Conservation (phyloP, 768 basidiomycete genomes). For the Sarcomyxa edulis region DNA sequence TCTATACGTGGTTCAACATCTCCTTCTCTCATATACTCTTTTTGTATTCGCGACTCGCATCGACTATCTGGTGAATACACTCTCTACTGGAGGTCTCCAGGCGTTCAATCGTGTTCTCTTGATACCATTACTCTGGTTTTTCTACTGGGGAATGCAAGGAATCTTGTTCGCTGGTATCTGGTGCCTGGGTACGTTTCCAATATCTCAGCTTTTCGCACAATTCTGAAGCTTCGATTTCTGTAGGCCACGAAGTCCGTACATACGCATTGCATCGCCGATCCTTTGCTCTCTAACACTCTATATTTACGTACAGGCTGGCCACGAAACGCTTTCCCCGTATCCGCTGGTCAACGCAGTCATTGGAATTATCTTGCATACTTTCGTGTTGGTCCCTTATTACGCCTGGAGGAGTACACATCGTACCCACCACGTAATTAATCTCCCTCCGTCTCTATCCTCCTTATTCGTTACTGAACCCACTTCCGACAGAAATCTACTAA, state of each 20-base stretch:
- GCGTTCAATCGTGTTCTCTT: slow-evolving; percentile 13
- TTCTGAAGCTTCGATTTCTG: background rate
- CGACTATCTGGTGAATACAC: slow-evolving; percentile 9
- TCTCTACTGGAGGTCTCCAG: slow-evolving; percentile 5
- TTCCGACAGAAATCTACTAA: slow-evolving; percentile 35
- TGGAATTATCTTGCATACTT: slow-evolving; percentile 38
- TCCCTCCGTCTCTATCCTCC: background rate
- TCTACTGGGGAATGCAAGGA: slow-evolving; percentile 50
- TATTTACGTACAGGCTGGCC: slow-evolving; percentile 24
- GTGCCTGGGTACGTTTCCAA: slow-evolving; percentile 30
- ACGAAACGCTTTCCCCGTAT: slow-evolving; percentile 39
- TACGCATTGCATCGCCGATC: background rate
- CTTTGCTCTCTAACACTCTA: background rate
- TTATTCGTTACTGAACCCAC: background rate
- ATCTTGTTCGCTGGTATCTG: slow-evolving; percentile 37
- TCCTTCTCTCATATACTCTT: slow-evolving; percentile 31
- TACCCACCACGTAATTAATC: slow-evolving; percentile 50
- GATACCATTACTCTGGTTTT: slow-evolving; percentile 29
- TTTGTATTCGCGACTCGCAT: slow-evolving; percentile 34
- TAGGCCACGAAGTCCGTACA: slow-evolving; percentile 3
- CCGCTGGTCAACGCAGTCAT: slow-evolving; percentile 29
- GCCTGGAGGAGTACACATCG: slow-evolving; percentile 66
- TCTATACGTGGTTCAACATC: slow-evolving; percentile 37
- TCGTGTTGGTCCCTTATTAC: slow-evolving; percentile 53
- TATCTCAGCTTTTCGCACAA: background rate